A percentile compares a stretch with the other conserved stretches of the same genome.
Evolutionary conservation across 176 grass and related monocot genomes (phyloP).

Genomic region (Aegilops speltoides): DNA sequence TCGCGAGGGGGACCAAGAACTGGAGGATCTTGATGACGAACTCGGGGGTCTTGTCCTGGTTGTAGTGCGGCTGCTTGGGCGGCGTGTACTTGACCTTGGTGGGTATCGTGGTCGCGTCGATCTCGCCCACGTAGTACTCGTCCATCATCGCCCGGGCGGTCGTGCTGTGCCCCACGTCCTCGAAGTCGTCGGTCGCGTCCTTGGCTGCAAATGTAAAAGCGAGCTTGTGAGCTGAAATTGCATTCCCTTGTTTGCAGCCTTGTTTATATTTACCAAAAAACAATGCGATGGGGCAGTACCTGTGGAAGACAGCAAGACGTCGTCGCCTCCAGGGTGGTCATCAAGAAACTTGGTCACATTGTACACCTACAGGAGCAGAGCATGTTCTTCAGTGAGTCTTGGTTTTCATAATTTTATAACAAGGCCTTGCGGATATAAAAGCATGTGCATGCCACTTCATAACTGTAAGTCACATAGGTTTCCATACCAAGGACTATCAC

Average conservation of each 20-base stretch:
- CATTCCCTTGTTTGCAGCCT: neutral
- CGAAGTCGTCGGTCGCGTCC: constrained; percentile 75
- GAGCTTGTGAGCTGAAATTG: neutral
- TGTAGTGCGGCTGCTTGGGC: constrained; percentile 87
- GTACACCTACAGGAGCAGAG: constrained; percentile 61
- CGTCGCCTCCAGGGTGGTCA: constrained; percentile 97
- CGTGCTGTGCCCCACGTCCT: constrained; percentile 72
- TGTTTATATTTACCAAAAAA: neutral
- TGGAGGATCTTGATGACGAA: constrained; percentile 87
- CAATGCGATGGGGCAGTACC: constrained; percentile 45
- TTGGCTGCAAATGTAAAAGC: constrained; percentile 41
- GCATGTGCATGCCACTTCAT: too few species aligned
- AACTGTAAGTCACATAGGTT: neutral
- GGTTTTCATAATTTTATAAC: neutral
- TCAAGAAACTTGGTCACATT: constrained; percentile 96
- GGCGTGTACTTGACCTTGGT: constrained; percentile 81
- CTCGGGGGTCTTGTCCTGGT: constrained; percentile 86
- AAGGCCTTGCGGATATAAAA: too few species aligned
- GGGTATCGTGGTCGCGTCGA: constrained; percentile 71
- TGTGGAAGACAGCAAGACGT: constrained; percentile 84
- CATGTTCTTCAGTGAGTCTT: neutral
- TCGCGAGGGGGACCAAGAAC: constrained; percentile 80
- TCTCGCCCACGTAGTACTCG: constrained; percentile 55
- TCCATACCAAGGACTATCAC: neutral
- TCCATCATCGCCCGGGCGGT: constrained; percentile 80